A percentile compares a stretch with the other conserved stretches of the same genome.
Evolutionary conservation across 768 basidiomycete species (phyloP).

Genomic region (Boletus insuetus): DNA sequence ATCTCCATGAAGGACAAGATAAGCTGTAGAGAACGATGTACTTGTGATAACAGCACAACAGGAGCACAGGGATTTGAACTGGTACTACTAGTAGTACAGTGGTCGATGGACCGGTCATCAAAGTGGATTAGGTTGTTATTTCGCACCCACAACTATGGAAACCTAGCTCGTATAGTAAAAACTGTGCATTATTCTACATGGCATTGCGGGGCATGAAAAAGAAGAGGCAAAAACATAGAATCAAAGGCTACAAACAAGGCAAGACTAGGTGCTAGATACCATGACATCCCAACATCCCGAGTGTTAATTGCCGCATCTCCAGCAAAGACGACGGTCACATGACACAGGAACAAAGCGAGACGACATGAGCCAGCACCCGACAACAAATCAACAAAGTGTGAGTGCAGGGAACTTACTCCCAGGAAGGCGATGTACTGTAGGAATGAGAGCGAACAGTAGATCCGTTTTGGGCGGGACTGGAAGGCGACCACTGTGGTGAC

Average conservation of each 20-base stretch:
- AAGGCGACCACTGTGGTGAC: constrained; percentile 80
- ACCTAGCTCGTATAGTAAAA: constrained; percentile 9
- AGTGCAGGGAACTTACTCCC: constrained; percentile 37
- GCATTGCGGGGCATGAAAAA: constrained; percentile 27
- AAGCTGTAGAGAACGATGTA: too few relatives aligned
- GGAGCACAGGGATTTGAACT: too few relatives aligned
- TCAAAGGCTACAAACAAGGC: constrained; percentile 12
- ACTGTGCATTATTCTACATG: constrained; percentile 35
- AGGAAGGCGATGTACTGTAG: constrained; percentile 51
- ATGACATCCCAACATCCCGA: constrained; percentile 10
- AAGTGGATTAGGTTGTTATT: neutral
- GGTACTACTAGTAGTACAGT: too few relatives aligned
- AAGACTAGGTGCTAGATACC: constrained; percentile 23
- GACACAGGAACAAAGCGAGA: constrained; percentile 1
- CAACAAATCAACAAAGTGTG: constrained; percentile 9
- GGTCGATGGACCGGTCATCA: too few relatives aligned
- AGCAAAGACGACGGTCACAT: constrained; percentile 4
- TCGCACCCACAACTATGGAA: constrained; percentile 4
- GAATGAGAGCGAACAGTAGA: constrained; percentile 39
- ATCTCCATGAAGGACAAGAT: neutral
- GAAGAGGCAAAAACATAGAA: constrained; percentile 5
- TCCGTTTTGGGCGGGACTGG: constrained; percentile 66
- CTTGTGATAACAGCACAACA: too few relatives aligned
- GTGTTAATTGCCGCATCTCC: constrained; percentile 5
- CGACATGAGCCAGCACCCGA: constrained; percentile 12